These are phyloP conservation scores for Chrysoporthe puriensis DNA, from an alignment of 2,329 filamentous ascomycete species.

Conservation along the genomic window DNA sequence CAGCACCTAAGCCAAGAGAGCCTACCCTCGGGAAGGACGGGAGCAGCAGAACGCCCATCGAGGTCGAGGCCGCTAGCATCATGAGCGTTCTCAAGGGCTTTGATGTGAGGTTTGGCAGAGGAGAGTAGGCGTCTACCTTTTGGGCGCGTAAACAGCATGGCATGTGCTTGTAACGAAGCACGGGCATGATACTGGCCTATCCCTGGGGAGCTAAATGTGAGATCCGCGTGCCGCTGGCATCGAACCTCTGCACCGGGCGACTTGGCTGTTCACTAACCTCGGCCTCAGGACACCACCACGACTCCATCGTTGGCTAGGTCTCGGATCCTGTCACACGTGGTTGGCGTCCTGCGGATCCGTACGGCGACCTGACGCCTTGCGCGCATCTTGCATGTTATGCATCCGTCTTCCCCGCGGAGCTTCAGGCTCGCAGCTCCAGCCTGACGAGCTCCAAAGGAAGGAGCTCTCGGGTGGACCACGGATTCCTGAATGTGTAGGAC, in stretches of 20 bases:
- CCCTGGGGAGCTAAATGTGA: not conserved
- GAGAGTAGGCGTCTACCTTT: conserved; percentile 27
- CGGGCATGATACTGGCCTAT: not conserved
- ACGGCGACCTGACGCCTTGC: not conserved
- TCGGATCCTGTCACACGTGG: not conserved
- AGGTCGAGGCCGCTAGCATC: conserved; percentile 81
- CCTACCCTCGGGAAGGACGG: conserved; percentile 34
- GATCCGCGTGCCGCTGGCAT: not conserved
- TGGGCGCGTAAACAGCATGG: not conserved
- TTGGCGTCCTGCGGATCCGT: not conserved
- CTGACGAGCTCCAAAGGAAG: not conserved
- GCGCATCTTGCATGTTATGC: not conserved
- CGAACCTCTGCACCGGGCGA: not conserved
- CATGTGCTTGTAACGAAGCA: not conserved
- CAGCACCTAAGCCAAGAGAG: conserved; percentile 49
- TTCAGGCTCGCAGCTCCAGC: not conserved
- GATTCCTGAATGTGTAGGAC: not conserved
- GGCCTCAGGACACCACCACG: not conserved
- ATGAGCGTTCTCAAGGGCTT: conserved; percentile 86
- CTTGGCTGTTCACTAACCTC: not conserved
- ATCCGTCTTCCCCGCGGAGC: not conserved
- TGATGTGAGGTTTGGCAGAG: conserved; percentile 71
- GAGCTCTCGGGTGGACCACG: not conserved
- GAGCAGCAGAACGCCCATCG: conserved; percentile 59
- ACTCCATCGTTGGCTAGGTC: not conserved